A percentile compares a stretch with the other conserved stretches of the same genome.
These are phyloP conservation scores for Bocquillonia castaneifolia DNA, from an alignment of 441 rosid species.

Conservation along the genomic window DNA sequence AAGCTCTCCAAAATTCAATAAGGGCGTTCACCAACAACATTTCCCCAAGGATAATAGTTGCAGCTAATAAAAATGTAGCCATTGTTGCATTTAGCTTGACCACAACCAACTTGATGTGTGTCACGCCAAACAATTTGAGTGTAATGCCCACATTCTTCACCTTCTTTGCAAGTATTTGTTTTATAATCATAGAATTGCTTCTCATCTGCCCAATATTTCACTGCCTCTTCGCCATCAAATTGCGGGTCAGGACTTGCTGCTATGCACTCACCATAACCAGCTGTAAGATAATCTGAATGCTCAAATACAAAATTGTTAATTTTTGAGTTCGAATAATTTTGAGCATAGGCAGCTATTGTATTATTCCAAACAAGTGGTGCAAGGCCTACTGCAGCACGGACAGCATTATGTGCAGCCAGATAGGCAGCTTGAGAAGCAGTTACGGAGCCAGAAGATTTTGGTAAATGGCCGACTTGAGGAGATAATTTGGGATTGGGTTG, in stretches of 20 bases:
- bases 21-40: conserved; percentile 26
- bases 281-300: conserved; percentile 39
- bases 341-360: conserved; percentile 40
- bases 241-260: conserved; percentile 27
- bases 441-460: too few species aligned
- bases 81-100: conserved; percentile 33
- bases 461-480: too few species aligned
- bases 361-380: conserved; percentile 39
- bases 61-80: conserved; percentile 23
- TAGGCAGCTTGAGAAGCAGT: too few species aligned
- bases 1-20: too few species aligned
- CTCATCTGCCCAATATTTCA: conserved; percentile 36
- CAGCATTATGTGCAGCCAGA: conserved; percentile 48
- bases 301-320: conserved; percentile 35
- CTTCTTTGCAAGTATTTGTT: conserved; percentile 33
- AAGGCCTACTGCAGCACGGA: conserved; percentile 43
- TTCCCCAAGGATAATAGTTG: conserved; percentile 33
- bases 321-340: conserved; percentile 26
- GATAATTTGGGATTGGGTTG: too few species aligned
- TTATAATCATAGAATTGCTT: conserved; percentile 28
- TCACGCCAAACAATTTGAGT: conserved; percentile 52
- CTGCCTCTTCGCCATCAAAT: conserved; percentile 29
- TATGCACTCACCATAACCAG: conserved; percentile 43
- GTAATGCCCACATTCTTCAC: conserved; percentile 39
- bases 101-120: conserved; percentile 45